Conservation (phyloP, 2,329 filamentous ascomycete genomes). For the Chrysoporthe cubensis region DNA sequence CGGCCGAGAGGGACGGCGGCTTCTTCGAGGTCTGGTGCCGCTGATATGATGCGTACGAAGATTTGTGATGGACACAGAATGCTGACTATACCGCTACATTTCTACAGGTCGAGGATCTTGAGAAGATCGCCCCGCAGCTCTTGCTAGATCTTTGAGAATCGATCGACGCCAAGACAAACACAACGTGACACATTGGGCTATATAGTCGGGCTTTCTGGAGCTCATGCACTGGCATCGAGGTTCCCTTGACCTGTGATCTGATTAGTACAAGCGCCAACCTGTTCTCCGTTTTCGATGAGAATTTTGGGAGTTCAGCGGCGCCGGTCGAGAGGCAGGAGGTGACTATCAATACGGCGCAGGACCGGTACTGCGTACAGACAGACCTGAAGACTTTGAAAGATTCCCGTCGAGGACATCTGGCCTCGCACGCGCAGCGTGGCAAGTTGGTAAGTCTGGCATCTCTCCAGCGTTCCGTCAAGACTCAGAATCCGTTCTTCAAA, state of each 20-base stretch:
- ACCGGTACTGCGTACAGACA: no score
- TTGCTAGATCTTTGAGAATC: conserved; percentile 75
- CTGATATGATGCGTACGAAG: not conserved
- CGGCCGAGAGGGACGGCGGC: conserved; percentile 69
- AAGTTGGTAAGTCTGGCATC: not conserved
- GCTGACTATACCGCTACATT: conserved; percentile 28
- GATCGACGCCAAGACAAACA: not conserved
- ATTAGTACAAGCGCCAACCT: not conserved
- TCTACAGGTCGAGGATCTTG: conserved; percentile 78
- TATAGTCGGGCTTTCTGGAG: not conserved
- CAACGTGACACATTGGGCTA: not conserved
- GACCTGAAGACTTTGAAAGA: not conserved
- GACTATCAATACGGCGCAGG: no score
- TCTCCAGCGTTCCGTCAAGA: not conserved
- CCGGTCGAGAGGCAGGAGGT: not conserved
- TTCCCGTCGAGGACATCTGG: not conserved
- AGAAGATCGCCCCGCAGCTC: conserved; percentile 84
- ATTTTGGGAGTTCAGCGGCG: not conserved
- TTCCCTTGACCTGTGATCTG: not conserved
- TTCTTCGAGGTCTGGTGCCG: conserved; percentile 71
- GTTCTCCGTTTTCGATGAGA: not conserved
- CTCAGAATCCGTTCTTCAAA: no score
- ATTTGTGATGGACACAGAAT: conserved; percentile 19
- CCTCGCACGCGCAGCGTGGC: not conserved
- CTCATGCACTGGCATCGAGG: not conserved